phyloP scores from a whole-genome alignment of 768 basidiomycete genomes.

The Floccularia luteovirens region DNA sequence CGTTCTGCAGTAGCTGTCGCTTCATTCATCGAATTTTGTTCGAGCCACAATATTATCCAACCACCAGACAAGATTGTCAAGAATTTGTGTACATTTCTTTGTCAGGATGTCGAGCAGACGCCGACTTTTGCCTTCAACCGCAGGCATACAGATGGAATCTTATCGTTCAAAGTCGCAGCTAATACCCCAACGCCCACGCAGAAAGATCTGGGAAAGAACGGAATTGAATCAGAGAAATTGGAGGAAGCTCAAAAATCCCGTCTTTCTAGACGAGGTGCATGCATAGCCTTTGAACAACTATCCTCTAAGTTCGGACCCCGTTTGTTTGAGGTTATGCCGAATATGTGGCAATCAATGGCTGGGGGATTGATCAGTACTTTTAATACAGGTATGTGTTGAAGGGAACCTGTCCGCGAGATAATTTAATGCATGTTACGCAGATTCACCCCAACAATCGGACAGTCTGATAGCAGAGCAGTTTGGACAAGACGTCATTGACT shows the following conservation, averaged over 20 bases:
- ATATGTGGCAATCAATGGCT: conserved; percentile 92
- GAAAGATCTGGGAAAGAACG: conserved; percentile 36
- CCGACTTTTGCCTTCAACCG: conserved; percentile 77
- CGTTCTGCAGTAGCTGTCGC: conserved; percentile 86
- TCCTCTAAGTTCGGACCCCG: conserved; percentile 67
- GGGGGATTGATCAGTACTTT: conserved; percentile 69
- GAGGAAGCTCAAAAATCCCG: conserved; percentile 58
- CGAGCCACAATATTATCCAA: conserved; percentile 61
- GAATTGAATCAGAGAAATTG: conserved; percentile 27
- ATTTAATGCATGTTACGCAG: conserved; percentile 20
- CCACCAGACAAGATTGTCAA: conserved; percentile 95
- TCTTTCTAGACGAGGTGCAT: conserved; percentile 80
- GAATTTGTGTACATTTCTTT: conserved; percentile 94
- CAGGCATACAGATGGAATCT: conserved; percentile 59
- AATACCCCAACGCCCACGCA: conserved; percentile 22
- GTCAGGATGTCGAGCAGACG: conserved; percentile 83
- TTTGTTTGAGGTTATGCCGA: conserved; percentile 78
- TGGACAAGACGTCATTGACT: conserved; percentile 90
- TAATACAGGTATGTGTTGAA: conserved; percentile 45
- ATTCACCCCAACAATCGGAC: conserved; percentile 53
- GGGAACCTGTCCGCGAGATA: not conserved
- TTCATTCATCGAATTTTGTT: conserved; percentile 82
- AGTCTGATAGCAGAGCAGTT: conserved; percentile 57
- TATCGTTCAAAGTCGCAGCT: conserved; percentile 55
- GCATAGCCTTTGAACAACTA: conserved; percentile 73